A percentile compares a stretch with the other conserved stretches of the same genome.
Conservation (phyloP, 2,329 filamentous ascomycete genomes). For the Aspergillus sp. region DNA sequence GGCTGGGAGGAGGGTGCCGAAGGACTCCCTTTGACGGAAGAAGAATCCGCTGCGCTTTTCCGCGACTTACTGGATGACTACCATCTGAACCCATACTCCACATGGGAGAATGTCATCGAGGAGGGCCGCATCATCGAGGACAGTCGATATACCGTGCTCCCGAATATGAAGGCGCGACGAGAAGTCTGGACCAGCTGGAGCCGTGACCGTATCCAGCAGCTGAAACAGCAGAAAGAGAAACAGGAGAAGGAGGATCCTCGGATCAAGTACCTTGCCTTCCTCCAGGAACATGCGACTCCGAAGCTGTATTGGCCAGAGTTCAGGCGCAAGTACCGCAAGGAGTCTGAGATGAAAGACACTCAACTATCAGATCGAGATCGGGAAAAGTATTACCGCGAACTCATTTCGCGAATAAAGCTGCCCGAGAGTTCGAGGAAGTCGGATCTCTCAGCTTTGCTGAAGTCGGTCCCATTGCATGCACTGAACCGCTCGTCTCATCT, state of each 20-base stretch:
- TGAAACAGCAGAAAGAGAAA: conserved; percentile 63
- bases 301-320: conserved; percentile 98
- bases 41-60: conserved; percentile 70
- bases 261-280: conserved; percentile 70
- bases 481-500: conserved; percentile 32
- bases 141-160: conserved; percentile 71
- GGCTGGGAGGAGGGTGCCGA: conserved; percentile 62
- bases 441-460: conserved; percentile 37
- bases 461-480: conserved; percentile 31
- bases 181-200: conserved; percentile 82
- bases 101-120: conserved; percentile 85
- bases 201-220: conserved; percentile 60
- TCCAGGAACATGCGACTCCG: conserved; percentile 71
- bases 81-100: conserved; percentile 72
- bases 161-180: conserved; percentile 69
- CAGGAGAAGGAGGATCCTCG: conserved; percentile 74
- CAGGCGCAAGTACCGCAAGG: conserved; percentile 78
- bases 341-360: conserved; percentile 56
- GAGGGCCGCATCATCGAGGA: conserved; percentile 76
- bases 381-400: conserved; percentile 41
- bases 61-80: conserved; percentile 77
- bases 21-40: conserved; percentile 60
- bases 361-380: conserved; percentile 39
- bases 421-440: conserved; percentile 38
- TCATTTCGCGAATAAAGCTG: conserved; percentile 38